Conservation (phyloP, 345 rosid species). For the Noccaea bulbosa region DNA sequence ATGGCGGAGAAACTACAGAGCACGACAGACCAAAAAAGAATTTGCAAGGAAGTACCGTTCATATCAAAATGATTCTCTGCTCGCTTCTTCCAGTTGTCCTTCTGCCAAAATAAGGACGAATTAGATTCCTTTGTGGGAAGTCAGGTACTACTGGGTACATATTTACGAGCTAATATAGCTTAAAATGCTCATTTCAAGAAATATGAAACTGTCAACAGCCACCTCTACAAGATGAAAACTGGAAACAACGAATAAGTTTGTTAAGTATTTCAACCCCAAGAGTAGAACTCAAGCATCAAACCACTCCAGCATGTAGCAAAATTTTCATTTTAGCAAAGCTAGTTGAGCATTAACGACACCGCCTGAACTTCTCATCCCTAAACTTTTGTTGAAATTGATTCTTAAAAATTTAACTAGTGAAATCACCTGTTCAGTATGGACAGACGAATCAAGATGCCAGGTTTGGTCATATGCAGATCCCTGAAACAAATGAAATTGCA, state of each 20-base stretch:
- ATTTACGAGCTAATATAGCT: constrained; percentile 16
- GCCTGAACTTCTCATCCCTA: constrained; percentile 3
- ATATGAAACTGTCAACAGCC: constrained; percentile 20
- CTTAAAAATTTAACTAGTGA: constrained; percentile 22
- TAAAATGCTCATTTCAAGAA: constrained; percentile 21
- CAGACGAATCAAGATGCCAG: constrained; percentile 74
- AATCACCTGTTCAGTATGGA: constrained; percentile 75
- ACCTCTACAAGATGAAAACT: constrained; percentile 24
- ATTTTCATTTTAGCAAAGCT: constrained; percentile 29
- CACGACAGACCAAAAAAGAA: constrained; percentile 31
- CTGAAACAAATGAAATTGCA: constrained; percentile 53
- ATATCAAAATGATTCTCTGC: constrained; percentile 73
- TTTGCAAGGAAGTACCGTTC: constrained; percentile 70
- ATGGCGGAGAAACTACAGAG: constrained; percentile 29
- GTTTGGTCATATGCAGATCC: constrained; percentile 76
- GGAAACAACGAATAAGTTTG: background rate
- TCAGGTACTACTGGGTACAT: constrained; percentile 2
- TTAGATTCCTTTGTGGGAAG: constrained; percentile 29
- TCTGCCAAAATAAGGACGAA: constrained; percentile 53
- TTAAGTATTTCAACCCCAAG: constrained; percentile 11
- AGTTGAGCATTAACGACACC: constrained; percentile 13
- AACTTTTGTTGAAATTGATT: constrained; percentile 15
- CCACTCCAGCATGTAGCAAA: constrained; percentile 21
- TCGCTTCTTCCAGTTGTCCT: constrained; percentile 79
- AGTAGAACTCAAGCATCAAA: constrained; percentile 26